phyloP scores from a whole-genome alignment of 2,329 filamentous ascomycete genomes.

The Periconia sp. region DNA sequence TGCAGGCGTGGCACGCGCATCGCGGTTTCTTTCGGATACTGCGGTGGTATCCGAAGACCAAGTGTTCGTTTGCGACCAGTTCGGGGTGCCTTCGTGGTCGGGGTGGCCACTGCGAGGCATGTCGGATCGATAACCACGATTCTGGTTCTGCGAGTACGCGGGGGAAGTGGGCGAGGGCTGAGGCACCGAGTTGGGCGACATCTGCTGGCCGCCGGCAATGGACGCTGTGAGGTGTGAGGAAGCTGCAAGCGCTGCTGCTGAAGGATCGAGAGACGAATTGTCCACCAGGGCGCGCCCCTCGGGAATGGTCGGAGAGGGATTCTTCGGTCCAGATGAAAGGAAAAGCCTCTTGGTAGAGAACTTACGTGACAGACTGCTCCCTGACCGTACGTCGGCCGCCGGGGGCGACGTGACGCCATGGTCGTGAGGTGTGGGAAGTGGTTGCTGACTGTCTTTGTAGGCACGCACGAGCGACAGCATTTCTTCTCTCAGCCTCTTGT shows the following conservation, averaged over 20 bases:
- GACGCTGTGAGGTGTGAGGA: constrained; percentile 58
- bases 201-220: constrained; percentile 48
- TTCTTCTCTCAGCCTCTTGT: constrained; percentile 86
- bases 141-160: constrained; percentile 49
- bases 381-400: constrained; percentile 42
- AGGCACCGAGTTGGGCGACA: constrained; percentile 49
- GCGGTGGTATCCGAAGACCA: constrained; percentile 38
- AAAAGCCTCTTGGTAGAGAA: constrained; percentile 61
- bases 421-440: constrained; percentile 68
- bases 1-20: constrained; percentile 38
- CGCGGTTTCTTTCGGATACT: constrained; percentile 36
- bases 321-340: constrained; percentile 55
- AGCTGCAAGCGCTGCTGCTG: constrained; percentile 57
- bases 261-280: constrained; percentile 54
- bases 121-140: constrained; percentile 38
- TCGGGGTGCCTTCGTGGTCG: constrained; percentile 38
- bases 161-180: constrained; percentile 58
- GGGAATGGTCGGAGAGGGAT: constrained; percentile 58
- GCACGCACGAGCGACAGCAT: constrained; percentile 88
- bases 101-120: constrained; percentile 34
- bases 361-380: constrained; percentile 58
- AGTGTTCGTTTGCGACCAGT: constrained; percentile 35
- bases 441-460: constrained; percentile 89
- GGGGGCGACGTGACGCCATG: constrained; percentile 43
- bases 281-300: constrained; percentile 50